A percentile compares a stretch with the other conserved stretches of the same genome.
These are phyloP conservation scores for Leptosphaerulina australis DNA, from an alignment of 2,329 filamentous ascomycete genomes.

Conservation along the genomic window DNA sequence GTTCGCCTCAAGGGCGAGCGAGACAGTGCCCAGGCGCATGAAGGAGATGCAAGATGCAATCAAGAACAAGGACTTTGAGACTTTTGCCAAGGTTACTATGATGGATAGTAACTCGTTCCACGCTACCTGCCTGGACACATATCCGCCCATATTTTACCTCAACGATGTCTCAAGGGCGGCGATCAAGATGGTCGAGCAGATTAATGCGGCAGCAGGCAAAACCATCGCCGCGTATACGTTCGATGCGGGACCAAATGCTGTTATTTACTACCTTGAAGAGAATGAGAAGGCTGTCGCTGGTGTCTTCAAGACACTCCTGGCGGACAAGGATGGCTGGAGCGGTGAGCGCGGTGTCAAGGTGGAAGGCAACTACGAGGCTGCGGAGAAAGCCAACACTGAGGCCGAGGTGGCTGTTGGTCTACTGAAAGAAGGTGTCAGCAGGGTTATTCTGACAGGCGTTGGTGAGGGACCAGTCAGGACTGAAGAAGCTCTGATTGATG, in stretches of 20 bases:
- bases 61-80: slow-evolving; percentile 75
- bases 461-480: slow-evolving; percentile 87
- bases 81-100: slow-evolving; percentile 92
- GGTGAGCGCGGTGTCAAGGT: slow-evolving; percentile 59
- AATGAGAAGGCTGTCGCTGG: slow-evolving; percentile 76
- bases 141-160: slow-evolving; percentile 98
- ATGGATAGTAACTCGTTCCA: slow-evolving; percentile 97
- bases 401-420: slow-evolving; percentile 47
- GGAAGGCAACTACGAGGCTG: slow-evolving; percentile 59
- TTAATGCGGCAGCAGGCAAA: slow-evolving; percentile 80
- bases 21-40: slow-evolving; percentile 85
- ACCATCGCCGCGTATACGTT: slow-evolving; percentile 94
- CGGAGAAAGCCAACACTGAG: slow-evolving; percentile 64
- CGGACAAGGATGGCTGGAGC: slow-evolving; percentile 73
- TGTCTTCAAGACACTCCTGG: slow-evolving; percentile 72
- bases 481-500: slow-evolving; percentile 75
- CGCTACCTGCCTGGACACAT: slow-evolving; percentile 90
- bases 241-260: slow-evolving; percentile 94
- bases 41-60: slow-evolving; percentile 83
- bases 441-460: slow-evolving; percentile 89
- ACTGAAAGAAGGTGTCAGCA: slow-evolving; percentile 79
- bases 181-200: slow-evolving; percentile 84
- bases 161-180: slow-evolving; percentile 91
- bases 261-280: slow-evolving; percentile 91
- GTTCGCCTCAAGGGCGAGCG: slow-evolving; percentile 75